These are phyloP conservation scores for Clarireedia paspali DNA, from an alignment of 2,329 filamentous ascomycete species.

Conservation along the genomic window DNA sequence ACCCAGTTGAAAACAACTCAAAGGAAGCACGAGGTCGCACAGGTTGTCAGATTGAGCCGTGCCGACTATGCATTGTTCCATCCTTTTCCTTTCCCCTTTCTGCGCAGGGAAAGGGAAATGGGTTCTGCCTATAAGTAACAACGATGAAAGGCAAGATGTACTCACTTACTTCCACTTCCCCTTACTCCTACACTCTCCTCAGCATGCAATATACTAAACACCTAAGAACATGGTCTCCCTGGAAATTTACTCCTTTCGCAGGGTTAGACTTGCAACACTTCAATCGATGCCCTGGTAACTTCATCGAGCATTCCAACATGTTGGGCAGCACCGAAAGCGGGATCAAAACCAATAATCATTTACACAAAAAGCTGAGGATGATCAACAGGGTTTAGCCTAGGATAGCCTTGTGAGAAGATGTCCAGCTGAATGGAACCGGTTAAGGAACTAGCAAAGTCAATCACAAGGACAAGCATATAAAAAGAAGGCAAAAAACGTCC, in stretches of 20 bases:
- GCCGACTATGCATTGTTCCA: slow-evolving; percentile 3
- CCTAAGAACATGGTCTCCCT: no score
- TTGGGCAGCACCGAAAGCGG: not conserved
- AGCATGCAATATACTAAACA: no score
- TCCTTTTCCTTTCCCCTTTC: not conserved
- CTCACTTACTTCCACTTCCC: not conserved
- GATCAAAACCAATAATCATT: not conserved
- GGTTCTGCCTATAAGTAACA: not conserved
- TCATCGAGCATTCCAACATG: not conserved
- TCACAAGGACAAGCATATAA: not conserved
- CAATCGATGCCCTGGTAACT: no score
- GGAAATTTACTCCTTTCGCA: not conserved
- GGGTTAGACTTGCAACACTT: not conserved
- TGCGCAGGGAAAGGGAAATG: not conserved
- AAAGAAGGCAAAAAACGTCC: slow-evolving; percentile 17
- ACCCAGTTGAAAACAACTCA: not conserved
- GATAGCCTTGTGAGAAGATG: not conserved
- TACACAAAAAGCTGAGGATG: not conserved
- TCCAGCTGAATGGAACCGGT: slow-evolving; percentile 5
- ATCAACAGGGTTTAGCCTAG: not conserved
- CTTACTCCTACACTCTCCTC: not conserved
- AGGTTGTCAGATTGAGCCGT: not conserved
- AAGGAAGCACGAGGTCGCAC: not conserved
- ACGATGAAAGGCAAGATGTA: not conserved
- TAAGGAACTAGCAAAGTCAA: not conserved